Percentiles rank a stretch among this genome's conserved stretches.
Conservation (phyloP, 2,329 filamentous ascomycete species). For the Chalaropsis ovoidea region DNA sequence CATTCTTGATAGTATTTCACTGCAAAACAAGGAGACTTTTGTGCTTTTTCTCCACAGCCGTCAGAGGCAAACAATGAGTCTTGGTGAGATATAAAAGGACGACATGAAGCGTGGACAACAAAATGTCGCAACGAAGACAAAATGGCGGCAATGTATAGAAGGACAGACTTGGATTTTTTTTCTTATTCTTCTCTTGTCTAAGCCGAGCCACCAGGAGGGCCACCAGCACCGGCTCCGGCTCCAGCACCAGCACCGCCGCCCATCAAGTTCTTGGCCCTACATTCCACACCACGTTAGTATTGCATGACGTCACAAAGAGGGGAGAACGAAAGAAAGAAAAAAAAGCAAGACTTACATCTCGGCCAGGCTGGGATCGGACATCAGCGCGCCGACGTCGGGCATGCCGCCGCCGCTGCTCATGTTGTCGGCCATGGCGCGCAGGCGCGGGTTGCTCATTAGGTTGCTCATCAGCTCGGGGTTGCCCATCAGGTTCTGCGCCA, state of each 20-base stretch:
- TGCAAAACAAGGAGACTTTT: not conserved
- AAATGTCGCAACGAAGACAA: not conserved
- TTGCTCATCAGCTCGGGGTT: slow-evolving; percentile 88
- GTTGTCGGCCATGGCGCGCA: slow-evolving; percentile 76
- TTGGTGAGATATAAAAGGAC: not conserved
- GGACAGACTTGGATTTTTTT: not conserved
- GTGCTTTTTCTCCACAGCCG: not conserved
- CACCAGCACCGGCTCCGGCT: slow-evolving; percentile 29
- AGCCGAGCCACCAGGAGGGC: slow-evolving; percentile 27
- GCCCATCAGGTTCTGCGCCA: slow-evolving; percentile 95
- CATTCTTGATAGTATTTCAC: slow-evolving; percentile 12
- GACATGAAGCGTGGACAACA: not conserved
- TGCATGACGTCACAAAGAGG: slow-evolving; percentile 17
- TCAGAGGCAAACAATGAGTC: not conserved
- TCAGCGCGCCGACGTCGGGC: slow-evolving; percentile 75
- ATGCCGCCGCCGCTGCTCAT: slow-evolving; percentile 68
- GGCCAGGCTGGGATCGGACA: slow-evolving; percentile 85
- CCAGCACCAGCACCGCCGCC: slow-evolving; percentile 33
- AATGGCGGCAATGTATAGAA: too few species aligned
- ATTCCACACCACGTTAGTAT: not conserved
- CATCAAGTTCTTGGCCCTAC: slow-evolving; percentile 41
- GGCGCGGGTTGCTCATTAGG: slow-evolving; percentile 84
- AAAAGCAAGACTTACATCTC: slow-evolving; percentile 64
- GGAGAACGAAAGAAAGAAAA: not conserved
- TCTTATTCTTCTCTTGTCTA: slow-evolving; percentile 9